Evolutionary conservation across 345 rosid genomes (phyloP).

Genomic region (Salix koriyanagi): DNA sequence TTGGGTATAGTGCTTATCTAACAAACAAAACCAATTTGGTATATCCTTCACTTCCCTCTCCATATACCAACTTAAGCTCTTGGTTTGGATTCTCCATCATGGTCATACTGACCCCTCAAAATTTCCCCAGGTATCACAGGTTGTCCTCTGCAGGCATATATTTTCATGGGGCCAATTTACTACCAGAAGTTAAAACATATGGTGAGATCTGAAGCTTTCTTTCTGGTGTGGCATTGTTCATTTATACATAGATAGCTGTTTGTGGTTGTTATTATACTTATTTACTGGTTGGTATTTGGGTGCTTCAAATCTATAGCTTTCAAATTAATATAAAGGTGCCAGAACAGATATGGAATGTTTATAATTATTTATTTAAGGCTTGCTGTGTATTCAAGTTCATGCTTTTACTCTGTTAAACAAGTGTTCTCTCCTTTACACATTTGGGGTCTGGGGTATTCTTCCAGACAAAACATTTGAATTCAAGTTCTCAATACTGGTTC

Average conservation of each 20-base stretch:
- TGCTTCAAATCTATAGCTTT: neutral
- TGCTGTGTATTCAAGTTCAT: too few relatives aligned
- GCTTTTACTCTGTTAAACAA: too few relatives aligned
- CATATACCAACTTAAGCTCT: too few relatives aligned
- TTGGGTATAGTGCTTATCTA: too few relatives aligned
- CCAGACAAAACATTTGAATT: too few relatives aligned
- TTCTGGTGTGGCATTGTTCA: neutral
- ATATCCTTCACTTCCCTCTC: too few relatives aligned
- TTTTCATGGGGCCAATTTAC: conserved; percentile 97
- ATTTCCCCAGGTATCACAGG: conserved; percentile 74
- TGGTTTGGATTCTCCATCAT: too few relatives aligned
- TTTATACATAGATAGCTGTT: neutral
- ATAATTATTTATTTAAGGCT: neutral
- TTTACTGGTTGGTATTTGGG: neutral
- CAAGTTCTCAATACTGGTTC: too few relatives aligned
- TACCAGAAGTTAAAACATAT: conserved; percentile 96
- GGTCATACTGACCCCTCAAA: conserved; percentile 19
- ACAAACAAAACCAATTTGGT: too few relatives aligned
- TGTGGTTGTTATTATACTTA: neutral
- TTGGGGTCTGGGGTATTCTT: too few relatives aligned
- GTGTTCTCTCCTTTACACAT: too few relatives aligned
- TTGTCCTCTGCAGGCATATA: conserved; percentile 75
- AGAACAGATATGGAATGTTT: neutral
- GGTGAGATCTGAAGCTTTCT: conserved; percentile 47
- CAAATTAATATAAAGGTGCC: too few relatives aligned